phyloP scores from a whole-genome alignment of 495 filamentous ascomycete genomes.

The Neurospora sp. region DNA sequence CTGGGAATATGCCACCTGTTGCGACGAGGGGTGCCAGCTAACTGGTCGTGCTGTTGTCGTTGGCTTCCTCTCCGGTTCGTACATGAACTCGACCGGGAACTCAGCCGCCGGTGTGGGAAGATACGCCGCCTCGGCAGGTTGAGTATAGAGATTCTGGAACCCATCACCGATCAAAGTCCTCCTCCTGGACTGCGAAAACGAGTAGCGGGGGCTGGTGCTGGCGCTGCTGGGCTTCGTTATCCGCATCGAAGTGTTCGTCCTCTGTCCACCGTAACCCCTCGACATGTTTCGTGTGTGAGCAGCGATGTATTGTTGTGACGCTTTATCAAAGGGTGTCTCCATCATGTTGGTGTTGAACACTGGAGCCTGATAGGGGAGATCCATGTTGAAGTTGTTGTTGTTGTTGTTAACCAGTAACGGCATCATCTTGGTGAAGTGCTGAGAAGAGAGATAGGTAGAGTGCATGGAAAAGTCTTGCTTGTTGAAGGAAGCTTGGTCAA shows the following conservation, averaged over 20 bases:
- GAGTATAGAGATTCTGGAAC: slow-evolving; percentile 23
- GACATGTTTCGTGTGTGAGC: slow-evolving; percentile 31
- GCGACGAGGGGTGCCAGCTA: slow-evolving; percentile 59
- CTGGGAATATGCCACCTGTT: slow-evolving; percentile 19
- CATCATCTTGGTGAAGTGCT: slow-evolving; percentile 19
- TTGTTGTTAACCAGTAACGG: slow-evolving; percentile 15
- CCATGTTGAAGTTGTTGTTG: neutral
- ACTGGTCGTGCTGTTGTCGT: slow-evolving; percentile 43
- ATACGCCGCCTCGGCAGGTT: slow-evolving; percentile 26
- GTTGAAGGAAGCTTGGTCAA: neutral
- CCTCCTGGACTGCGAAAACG: slow-evolving; percentile 37
- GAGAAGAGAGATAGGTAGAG: neutral
- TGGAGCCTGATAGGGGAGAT: neutral
- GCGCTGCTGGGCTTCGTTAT: slow-evolving; percentile 59
- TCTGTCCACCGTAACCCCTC: slow-evolving; percentile 30
- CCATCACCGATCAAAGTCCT: slow-evolving; percentile 47
- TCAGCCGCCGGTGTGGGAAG: slow-evolving; percentile 20
- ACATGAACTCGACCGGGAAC: slow-evolving; percentile 19
- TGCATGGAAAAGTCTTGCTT: neutral
- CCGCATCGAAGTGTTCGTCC: slow-evolving; percentile 35
- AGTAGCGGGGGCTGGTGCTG: slow-evolving; percentile 56
- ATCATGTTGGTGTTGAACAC: slow-evolving; percentile 14
- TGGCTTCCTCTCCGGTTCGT: slow-evolving; percentile 23
- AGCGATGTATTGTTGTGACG: slow-evolving; percentile 3
- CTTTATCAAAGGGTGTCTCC: slow-evolving; percentile 15